A percentile compares a stretch with the other conserved stretches of the same genome.
These are phyloP conservation scores for Fraxinus anomala DNA, from an alignment of 257 asterid genomes.

Conservation along the genomic window DNA sequence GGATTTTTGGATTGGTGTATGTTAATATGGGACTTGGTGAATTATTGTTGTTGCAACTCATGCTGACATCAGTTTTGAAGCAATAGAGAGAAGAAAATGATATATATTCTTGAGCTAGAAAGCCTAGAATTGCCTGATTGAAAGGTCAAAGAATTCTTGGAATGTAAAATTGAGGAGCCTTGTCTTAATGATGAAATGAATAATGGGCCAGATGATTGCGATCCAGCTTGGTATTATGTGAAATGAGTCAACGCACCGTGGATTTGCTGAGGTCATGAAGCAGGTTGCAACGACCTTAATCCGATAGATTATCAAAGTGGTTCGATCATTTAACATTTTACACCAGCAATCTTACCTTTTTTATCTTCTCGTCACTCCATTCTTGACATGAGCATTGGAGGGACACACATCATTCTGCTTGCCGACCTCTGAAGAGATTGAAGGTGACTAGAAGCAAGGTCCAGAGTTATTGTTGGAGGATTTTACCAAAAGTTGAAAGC, in stretches of 20 bases:
- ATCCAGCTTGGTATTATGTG: neutral
- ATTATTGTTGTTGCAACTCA: neutral
- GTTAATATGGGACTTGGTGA: neutral
- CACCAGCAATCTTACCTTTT: neutral
- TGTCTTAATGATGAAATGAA: neutral
- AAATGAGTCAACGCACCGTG: neutral
- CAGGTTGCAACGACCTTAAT: neutral
- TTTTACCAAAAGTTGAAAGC: neutral
- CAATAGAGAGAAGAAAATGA: neutral
- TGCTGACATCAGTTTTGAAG: slow-evolving; percentile 1
- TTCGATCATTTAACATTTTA: neutral
- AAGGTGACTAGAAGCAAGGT: neutral
- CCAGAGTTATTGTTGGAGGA: neutral
- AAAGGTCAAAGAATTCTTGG: neutral
- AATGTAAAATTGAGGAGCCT: neutral
- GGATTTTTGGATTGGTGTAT: neutral
- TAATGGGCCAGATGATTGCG: neutral
- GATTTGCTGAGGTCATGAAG: slow-evolving; percentile 5
- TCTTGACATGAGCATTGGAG: neutral
- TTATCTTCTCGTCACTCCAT: neutral
- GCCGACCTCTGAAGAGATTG: neutral
- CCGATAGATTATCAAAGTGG: neutral
- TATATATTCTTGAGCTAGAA: neutral
- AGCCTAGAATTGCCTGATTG: neutral
- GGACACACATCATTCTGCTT: neutral